Evolutionary conservation across 768 basidiomycete species (phyloP), one percentile per base, ranked within the genome.

Genomic region (Tephrocybe sp.): DNA sequence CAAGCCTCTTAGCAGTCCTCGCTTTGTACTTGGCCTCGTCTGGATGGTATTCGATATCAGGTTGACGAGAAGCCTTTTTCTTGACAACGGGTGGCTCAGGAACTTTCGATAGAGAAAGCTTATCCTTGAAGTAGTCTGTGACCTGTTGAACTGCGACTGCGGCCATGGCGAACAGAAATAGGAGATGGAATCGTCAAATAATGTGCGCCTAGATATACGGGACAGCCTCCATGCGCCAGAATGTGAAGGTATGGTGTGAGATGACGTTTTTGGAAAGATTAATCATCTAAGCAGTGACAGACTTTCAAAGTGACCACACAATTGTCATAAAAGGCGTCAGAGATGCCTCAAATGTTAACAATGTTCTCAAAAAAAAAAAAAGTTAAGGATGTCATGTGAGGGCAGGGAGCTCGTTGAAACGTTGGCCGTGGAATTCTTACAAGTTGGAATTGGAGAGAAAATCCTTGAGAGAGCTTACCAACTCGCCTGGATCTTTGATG

Each of bases 21-120:
- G 65, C 62, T 19, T 59, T 52, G 62, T 68, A 74, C 54, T 72
- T 70, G 22, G 57, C 66, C 48, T 61, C 60, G 54, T 72, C 63
- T 1, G 69, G 71, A 45, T 68, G 68, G 45, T 74, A 74, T 14
- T 63, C 40, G 35, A 72, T 70, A 49, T 73, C 69, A 26, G 73
- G 71, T 52, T 71, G 69, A 17, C 30, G 34, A 39, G 41, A 2
- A 42, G 35, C 1, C 12, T 22, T 52, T 40, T 16, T 34, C 22
- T 32, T 33, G 5, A 48, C 22, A 5, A 39, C 1, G 7, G 8
- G 35, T 19, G 40, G 45, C 11, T 23, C 40, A n/a, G 19, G 32
- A 12, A 22, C 33, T 3, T 33, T 12, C 9, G 51, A 53, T 11
- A 53, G 11, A 33, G 8, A 14, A 2, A 48, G 30, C 13, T 5